phyloP scores from a whole-genome alignment of 23 red algal genomes.

The Agarophyton chilense region DNA sequence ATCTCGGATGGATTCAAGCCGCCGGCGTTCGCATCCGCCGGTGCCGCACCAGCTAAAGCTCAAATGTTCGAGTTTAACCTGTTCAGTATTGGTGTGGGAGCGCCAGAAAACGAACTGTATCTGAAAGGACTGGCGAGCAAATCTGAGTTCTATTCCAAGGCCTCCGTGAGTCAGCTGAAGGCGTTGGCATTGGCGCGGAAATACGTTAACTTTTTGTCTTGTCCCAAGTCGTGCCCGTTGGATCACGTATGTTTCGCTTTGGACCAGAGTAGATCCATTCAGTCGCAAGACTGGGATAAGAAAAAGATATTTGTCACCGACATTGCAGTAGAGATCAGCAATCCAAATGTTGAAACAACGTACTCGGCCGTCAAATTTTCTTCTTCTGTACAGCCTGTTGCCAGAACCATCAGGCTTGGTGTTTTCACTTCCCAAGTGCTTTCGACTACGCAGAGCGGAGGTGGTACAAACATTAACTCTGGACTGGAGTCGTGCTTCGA shows the following conservation, averaged over 20 bases:
- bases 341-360: background rate
- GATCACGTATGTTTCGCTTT: constrained; percentile 23
- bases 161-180: no score
- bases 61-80: no score
- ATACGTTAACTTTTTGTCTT: no score
- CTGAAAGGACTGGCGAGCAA: no score
- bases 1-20: no score
- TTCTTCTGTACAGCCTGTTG: background rate
- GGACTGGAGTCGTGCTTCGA: background rate
- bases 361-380: background rate
- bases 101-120: no score
- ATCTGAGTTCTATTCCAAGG: no score
- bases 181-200: no score
- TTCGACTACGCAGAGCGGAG: background rate
- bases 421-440: background rate
- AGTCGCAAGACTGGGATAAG: background rate
- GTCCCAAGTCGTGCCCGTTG: background rate
- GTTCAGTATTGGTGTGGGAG: no score
- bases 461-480: background rate
- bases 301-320: background rate
- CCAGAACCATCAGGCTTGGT: background rate
- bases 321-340: background rate
- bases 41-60: no score
- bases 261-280: constrained; percentile 5
- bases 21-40: no score